A percentile compares a stretch with the other conserved stretches of the same genome.
Conservation (phyloP, 2,329 filamentous ascomycete genomes). For the Colletotrichum salicis region DNA sequence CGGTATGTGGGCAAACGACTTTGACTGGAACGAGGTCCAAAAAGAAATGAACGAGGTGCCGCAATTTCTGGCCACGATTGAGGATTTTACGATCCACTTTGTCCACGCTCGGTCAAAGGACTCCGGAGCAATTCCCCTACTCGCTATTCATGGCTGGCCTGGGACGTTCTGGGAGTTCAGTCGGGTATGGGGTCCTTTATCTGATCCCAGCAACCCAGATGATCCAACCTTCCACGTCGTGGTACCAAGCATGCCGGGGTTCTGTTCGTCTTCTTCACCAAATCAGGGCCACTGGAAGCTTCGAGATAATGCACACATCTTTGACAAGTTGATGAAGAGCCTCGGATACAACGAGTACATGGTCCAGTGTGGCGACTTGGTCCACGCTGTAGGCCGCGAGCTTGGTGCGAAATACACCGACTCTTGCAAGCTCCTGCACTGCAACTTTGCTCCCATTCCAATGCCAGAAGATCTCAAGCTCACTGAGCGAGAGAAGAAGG, state of each 20-base stretch:
- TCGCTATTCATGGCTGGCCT: conserved; percentile 57
- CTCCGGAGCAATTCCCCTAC: conserved; percentile 48
- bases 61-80: conserved; percentile 36
- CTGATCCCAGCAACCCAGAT: conserved; percentile 36
- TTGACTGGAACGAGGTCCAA: conserved; percentile 36
- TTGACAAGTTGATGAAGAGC: conserved; percentile 50
- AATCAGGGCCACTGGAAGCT: conserved; percentile 46
- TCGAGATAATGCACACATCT: conserved; percentile 49
- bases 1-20: conserved; percentile 22
- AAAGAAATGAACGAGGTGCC: conserved; percentile 23
- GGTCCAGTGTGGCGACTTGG: conserved; percentile 54
- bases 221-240: conserved; percentile 48
- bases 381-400: conserved; percentile 51
- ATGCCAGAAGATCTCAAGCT: conserved; percentile 44
- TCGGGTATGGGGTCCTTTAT: conserved; percentile 49
- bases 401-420: conserved; percentile 45
- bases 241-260: conserved; percentile 52
- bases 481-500: conserved; percentile 45
- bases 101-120: conserved; percentile 37
- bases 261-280: conserved; percentile 47
- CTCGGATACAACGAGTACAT: conserved; percentile 52
- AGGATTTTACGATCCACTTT: conserved; percentile 41
- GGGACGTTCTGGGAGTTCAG: conserved; percentile 56
- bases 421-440: conserved; percentile 50
- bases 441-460: conserved; percentile 52